phyloP scores from a whole-genome alignment of 2,329 filamentous ascomycete genomes.

The Pseudocercospora musae region DNA sequence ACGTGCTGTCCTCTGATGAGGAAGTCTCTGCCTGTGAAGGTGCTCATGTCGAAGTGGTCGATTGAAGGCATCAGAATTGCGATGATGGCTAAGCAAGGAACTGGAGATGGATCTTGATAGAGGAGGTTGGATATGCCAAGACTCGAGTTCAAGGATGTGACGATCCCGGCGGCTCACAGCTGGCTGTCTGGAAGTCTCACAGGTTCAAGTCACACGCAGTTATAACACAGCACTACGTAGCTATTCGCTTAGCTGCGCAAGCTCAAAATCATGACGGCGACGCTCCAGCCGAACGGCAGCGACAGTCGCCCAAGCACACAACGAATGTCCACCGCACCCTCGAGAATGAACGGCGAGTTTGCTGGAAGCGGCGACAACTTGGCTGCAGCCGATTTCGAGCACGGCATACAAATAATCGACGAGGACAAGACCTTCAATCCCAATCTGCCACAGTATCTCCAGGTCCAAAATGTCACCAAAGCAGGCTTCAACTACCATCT shows the following conservation, averaged over 20 bases:
- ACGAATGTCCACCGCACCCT: slow-evolving; percentile 35
- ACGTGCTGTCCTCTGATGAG: slow-evolving; percentile 35
- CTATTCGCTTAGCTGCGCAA: slow-evolving; percentile 18
- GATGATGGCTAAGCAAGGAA: neutral
- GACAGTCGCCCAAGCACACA: slow-evolving; percentile 11
- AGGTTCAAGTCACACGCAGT: neutral
- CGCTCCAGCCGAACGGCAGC: neutral
- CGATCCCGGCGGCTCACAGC: neutral
- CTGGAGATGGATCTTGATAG: neutral
- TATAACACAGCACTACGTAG: slow-evolving; percentile 9
- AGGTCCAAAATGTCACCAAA: slow-evolving; percentile 72
- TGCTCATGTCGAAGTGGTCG: slow-evolving; percentile 9
- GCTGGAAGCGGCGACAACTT: slow-evolving; percentile 65
- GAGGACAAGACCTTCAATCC: slow-evolving; percentile 97
- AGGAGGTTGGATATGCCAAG: neutral
- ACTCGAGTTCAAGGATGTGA: neutral
- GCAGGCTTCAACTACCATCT: slow-evolving; percentile 99
- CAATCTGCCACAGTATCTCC: slow-evolving; percentile 75
- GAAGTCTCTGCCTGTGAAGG: slow-evolving; percentile 5
- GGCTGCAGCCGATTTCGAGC: slow-evolving; percentile 70
- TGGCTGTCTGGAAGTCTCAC: neutral
- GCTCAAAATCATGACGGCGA: slow-evolving; percentile 8
- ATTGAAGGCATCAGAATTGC: neutral
- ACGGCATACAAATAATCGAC: slow-evolving; percentile 96
- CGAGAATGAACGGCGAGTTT: slow-evolving; percentile 68